Evolutionary conservation across 345 rosid genomes (phyloP).

Genomic region (Eucalyptus guilfoylei): DNA sequence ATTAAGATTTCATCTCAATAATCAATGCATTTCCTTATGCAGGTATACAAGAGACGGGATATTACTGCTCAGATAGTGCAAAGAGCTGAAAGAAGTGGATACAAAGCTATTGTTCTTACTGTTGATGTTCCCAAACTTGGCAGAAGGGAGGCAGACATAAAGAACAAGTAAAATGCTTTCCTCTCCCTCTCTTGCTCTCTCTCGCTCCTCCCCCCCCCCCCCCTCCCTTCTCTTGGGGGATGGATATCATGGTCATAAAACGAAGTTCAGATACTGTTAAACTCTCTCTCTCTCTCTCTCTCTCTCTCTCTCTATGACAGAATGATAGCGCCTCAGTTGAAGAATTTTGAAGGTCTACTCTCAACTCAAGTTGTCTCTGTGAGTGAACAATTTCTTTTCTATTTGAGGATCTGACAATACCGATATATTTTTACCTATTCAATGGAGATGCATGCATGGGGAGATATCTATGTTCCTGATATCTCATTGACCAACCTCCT

Average conservation of each 20-base stretch:
- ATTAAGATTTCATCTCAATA: background rate
- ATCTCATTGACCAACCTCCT: background rate
- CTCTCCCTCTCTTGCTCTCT: background rate
- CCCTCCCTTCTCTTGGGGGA: background rate
- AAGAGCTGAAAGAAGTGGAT: slow-evolving; percentile 83
- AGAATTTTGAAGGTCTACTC: slow-evolving; percentile 65
- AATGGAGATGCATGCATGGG: background rate
- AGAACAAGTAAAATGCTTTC: slow-evolving; percentile 41
- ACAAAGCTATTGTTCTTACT: slow-evolving; percentile 69
- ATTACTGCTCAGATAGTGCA: slow-evolving; percentile 39
- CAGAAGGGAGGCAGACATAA: slow-evolving; percentile 79
- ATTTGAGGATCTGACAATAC: background rate
- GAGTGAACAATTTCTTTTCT: slow-evolving; percentile 9
- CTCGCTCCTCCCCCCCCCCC: background rate
- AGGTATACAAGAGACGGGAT: slow-evolving; percentile 61
- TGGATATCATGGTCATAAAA: background rate
- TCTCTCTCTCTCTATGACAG: slow-evolving; percentile 12
- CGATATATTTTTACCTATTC: background rate
- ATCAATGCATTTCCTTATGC: background rate
- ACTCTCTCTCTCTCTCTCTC: background rate
- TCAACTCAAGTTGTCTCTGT: slow-evolving; percentile 33
- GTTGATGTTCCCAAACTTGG: slow-evolving; percentile 81
- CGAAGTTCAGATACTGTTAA: background rate
- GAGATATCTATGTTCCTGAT: background rate
- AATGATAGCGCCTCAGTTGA: slow-evolving; percentile 50